Evolutionary conservation across 2,329 filamentous ascomycete species (phyloP), one percentile per base, ranked within the genome.

Genomic region (Monosporascus sp.): DNA sequence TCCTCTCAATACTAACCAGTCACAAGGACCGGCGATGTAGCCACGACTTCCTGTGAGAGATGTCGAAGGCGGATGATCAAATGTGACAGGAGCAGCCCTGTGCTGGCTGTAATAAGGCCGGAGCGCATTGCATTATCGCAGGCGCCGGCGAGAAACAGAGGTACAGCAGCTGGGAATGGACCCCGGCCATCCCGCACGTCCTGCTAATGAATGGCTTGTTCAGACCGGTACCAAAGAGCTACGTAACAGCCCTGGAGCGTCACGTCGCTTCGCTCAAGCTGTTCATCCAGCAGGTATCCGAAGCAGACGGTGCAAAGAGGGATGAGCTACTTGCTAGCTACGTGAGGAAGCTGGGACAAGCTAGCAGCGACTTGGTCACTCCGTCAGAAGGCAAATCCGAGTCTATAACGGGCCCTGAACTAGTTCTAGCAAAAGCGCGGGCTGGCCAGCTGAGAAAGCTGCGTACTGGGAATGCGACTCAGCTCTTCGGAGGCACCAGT

Each of bases 401-500:
- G n/a, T 48, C 45, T 15, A 55, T 48, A 25, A 58, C 54, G 15
- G 51, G 59, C 43, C 52, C 59, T 15, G 57, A 60, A 18, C 54
- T 59, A n/a, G 60, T 67, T 20, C 54, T 68, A n/a, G 65, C 64
- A 22, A 61, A 65, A 11, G 62, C 64, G 14, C 60, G 65, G 25
- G 63, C 72, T 24, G 70, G 74, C 5, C 71, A 73, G 18, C 64
- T 75, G 48, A 67, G 70, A 36, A 71, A 68, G 53, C 62, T 66
- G 7, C 62, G 63, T 48, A 68, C 69, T 39, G 71, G 73, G 18
- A 72, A 70, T 39, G 67, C 71, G 6, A 65, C 73, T 3, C 74
- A 77, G 53, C 78, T 77, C 63, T 79, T 75, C 61, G 76, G 76
- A 7, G 70, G 74, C 17, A 77, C 75, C 17, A 77, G 75, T 55